These are phyloP conservation scores for Megacollybia marginata DNA, from an alignment of 768 basidiomycete genomes.

Conservation along the genomic window DNA sequence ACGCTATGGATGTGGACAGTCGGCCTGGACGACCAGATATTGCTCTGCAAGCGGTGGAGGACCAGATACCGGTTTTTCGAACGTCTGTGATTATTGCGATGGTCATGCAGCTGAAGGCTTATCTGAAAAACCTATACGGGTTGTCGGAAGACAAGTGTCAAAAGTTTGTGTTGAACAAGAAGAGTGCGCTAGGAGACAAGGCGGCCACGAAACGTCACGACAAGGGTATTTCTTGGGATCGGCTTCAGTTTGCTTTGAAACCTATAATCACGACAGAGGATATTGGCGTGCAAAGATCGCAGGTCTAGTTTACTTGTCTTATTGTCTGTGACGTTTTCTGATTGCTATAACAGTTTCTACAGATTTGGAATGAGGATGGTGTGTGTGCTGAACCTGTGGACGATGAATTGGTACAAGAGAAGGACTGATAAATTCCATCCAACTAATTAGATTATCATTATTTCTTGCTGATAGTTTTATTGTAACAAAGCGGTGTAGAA, in stretches of 20 bases:
- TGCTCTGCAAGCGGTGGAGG: slow-evolving; percentile 3
- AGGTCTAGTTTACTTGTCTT: slow-evolving; percentile 35
- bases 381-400: slow-evolving; percentile 60
- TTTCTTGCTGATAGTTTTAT: too few species aligned
- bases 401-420: slow-evolving; percentile 12
- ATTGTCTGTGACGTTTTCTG: neutral
- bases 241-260: slow-evolving; percentile 57
- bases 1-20: neutral
- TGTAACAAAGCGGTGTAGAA: too few species aligned
- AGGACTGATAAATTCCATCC: too few species aligned
- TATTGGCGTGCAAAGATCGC: slow-evolving; percentile 48
- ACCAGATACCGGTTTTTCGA: slow-evolving; percentile 37
- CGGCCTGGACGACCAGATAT: neutral
- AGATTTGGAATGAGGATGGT: slow-evolving; percentile 80
- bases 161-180: slow-evolving; percentile 85
- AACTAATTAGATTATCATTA: too few species aligned
- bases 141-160: slow-evolving; percentile 92
- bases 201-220: slow-evolving; percentile 59
- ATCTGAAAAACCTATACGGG: slow-evolving; percentile 78
- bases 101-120: slow-evolving; percentile 79
- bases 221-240: slow-evolving; percentile 61
- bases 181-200: slow-evolving; percentile 83
- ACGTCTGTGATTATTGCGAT: slow-evolving; percentile 76
- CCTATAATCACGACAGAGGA: slow-evolving; percentile 61
- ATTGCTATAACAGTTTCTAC: slow-evolving; percentile 46